Evolutionary conservation across 1,284 basidiomycete genomes (phyloP), one percentile per base, ranked within the genome.

Genomic region (Ustilago lituana): DNA sequence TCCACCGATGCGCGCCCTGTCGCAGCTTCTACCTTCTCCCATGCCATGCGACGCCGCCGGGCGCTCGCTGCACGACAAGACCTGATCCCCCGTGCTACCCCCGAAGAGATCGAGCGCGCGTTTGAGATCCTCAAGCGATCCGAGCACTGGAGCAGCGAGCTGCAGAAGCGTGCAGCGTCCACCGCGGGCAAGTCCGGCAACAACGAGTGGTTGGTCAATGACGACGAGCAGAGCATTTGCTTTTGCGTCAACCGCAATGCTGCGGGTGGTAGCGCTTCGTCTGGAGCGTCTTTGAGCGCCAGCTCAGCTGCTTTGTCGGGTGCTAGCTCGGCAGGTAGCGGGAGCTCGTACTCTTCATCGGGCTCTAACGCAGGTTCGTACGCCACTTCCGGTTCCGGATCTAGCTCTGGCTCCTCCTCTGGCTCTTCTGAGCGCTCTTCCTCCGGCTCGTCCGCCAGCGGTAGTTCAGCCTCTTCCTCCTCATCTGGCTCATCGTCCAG

Each of bases 181-280:
- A 53, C 62, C 20, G 33, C 50, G 3, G 55, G 55, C 19, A 52
- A 39, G 31, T 29, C 55, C 7, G 62, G 50, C 1, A 27, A 14
- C 40, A 59, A 65, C 31, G 23, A 52, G 24, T 65, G 62, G 62
- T 40, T 51, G 4, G 55, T 65, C 39, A 54, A 50, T 37, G 62
- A 65, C 20, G 51, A 59, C 31, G 47, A 53, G 9, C 39, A 38
- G 38, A 54, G 40, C 46, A 65, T 65, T 26, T 65, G 62, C 55
- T 65, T 65, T 41, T 65, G 62, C 23, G 55, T 65, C 45, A 59
- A 65, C 35, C 50, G 62, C 9, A 24, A 37, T 19, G 39, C 40
- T 35, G 50, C 35, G 23, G 20, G 22, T 19, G 17, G 26, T 4
- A 15, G 45, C 24, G 40, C 31, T 14, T 33, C 40, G 14, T 31